phyloP scores from a whole-genome alignment of 1,284 basidiomycete genomes.

The Pascua guehoae region DNA sequence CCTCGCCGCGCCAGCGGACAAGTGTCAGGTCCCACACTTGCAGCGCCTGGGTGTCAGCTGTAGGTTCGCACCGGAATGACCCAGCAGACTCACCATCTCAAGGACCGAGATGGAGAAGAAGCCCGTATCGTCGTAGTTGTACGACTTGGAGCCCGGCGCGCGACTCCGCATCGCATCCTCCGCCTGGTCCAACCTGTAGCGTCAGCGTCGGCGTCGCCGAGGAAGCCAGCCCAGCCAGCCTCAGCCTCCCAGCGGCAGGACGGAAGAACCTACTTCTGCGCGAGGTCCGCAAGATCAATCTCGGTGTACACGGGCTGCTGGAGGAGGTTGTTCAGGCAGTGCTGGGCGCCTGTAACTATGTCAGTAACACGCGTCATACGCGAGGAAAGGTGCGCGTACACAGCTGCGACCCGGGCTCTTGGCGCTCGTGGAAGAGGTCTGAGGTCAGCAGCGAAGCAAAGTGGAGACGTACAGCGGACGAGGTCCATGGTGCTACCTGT shows the following conservation, averaged over 20 bases:
- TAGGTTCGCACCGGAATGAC: too few relatives aligned
- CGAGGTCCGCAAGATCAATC: slow-evolving; percentile 79
- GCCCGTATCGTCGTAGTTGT: slow-evolving; percentile 89
- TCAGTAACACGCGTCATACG: neutral
- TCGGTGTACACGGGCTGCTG: slow-evolving; percentile 62
- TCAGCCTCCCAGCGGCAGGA: neutral
- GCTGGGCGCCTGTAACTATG: slow-evolving; percentile 45
- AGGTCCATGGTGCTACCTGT: slow-evolving; percentile 10
- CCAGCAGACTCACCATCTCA: slow-evolving; percentile 19
- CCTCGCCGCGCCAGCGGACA: slow-evolving; percentile 77
- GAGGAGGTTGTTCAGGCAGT: slow-evolving; percentile 53
- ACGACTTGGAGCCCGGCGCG: slow-evolving; percentile 53
- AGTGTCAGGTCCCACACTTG: slow-evolving; percentile 78
- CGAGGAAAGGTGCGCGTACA: slow-evolving; percentile 25
- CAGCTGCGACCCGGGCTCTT: slow-evolving; percentile 49
- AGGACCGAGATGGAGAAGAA: slow-evolving; percentile 65
- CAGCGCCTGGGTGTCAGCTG: slow-evolving; percentile 54
- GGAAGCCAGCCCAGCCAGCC: neutral
- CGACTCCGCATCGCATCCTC: slow-evolving; percentile 42
- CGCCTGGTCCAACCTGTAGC: slow-evolving; percentile 51
- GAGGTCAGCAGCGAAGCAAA: neutral
- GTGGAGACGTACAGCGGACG: slow-evolving; percentile 7
- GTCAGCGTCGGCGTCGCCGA: neutral
- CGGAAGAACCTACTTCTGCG: slow-evolving; percentile 53
- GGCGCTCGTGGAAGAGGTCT: slow-evolving; percentile 48